A percentile compares a stretch with the other conserved stretches of the same genome.
phyloP scores from a whole-genome alignment of 2,329 filamentous ascomycete species.

The Pseudomassariella vexata region DNA sequence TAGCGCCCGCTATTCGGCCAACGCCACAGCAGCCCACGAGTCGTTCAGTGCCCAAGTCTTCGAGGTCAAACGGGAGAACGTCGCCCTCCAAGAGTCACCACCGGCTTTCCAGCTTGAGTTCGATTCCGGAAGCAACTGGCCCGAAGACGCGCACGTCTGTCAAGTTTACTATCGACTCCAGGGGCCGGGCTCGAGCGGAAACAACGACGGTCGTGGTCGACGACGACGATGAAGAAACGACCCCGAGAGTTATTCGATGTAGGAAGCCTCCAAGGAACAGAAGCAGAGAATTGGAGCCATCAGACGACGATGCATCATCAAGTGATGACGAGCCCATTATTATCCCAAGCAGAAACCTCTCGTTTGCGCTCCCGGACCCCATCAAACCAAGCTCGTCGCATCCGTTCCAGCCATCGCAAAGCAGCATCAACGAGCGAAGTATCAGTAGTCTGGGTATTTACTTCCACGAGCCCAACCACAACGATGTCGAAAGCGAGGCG shows the following conservation, averaged over 20 bases:
- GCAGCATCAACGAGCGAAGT: slow-evolving; percentile 45
- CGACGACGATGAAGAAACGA: slow-evolving; percentile 15
- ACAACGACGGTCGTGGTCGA: slow-evolving; percentile 36
- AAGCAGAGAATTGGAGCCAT: slow-evolving; percentile 36
- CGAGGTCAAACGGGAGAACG: slow-evolving; percentile 38
- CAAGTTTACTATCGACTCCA: slow-evolving; percentile 58
- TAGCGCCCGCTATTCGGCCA: slow-evolving; percentile 40
- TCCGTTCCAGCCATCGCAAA: slow-evolving; percentile 39
- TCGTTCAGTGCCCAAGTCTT: slow-evolving; percentile 28
- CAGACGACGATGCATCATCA: slow-evolving; percentile 48
- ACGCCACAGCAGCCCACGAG: slow-evolving; percentile 16
- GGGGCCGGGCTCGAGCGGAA: slow-evolving; percentile 52
- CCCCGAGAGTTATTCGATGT: slow-evolving; percentile 14
- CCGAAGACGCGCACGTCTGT: slow-evolving; percentile 48
- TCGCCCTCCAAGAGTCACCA: slow-evolving; percentile 50
- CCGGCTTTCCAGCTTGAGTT: slow-evolving; percentile 45
- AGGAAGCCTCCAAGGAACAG: slow-evolving; percentile 12
- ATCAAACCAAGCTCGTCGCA: slow-evolving; percentile 31
- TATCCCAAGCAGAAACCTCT: slow-evolving; percentile 54
- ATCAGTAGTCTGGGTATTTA: slow-evolving; percentile 34
- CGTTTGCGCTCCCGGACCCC: slow-evolving; percentile 52
- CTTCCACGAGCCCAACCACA: slow-evolving; percentile 25
- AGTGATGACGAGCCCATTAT: slow-evolving; percentile 61
- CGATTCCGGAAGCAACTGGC: slow-evolving; percentile 50
- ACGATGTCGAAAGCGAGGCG: slow-evolving; percentile 50